A percentile compares a stretch with the other conserved stretches of the same genome.
Evolutionary conservation across 352 stramenopile genomes (phyloP).

Genomic region (Thalassiosira mediterranea): DNA sequence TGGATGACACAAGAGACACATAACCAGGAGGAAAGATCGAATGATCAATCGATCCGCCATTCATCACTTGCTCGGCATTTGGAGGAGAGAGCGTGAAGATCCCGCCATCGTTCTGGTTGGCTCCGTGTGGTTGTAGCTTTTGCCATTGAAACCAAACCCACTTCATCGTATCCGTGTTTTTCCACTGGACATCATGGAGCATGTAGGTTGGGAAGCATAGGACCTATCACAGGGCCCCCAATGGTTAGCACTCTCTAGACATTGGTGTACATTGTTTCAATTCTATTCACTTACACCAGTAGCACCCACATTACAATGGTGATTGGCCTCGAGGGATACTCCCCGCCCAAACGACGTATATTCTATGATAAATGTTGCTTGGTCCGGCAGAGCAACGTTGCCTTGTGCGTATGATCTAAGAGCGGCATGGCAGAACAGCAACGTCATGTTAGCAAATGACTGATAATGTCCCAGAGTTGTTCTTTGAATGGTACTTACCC

Average conservation of each 20-base stretch:
- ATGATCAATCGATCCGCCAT: constrained; percentile 23
- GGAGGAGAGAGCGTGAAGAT: constrained; percentile 58
- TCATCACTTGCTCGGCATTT: constrained; percentile 36
- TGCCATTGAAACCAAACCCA: constrained; percentile 53
- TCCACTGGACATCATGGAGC: constrained; percentile 58
- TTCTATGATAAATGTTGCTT: constrained; percentile 70
- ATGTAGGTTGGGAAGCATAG: constrained; percentile 67
- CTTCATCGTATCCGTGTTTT: constrained; percentile 8
- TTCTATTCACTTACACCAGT: too few relatives aligned
- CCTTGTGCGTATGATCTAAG: constrained; percentile 49
- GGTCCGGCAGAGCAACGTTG: constrained; percentile 64
- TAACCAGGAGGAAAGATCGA: constrained; percentile 59
- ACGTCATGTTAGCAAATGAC: too few relatives aligned
- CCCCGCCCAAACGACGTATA: constrained; percentile 51
- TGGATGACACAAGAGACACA: constrained; percentile 50
- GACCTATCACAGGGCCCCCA: too few relatives aligned
- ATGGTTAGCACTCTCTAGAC: too few relatives aligned
- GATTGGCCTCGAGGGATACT: constrained; percentile 61
- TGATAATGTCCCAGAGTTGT: too few relatives aligned
- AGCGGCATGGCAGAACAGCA: too few relatives aligned
- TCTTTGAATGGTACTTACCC: too few relatives aligned
- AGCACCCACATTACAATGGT: constrained; percentile 67
- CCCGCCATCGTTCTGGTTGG: constrained; percentile 44
- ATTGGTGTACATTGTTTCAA: too few relatives aligned
- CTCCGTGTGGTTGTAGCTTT: constrained; percentile 5